These are phyloP conservation scores for Daucus carota DNA, from an alignment of 129 eudicot species.

Conservation along the genomic window DH1_v3.0 NC_030383.2:7683001-7683500, in stretches of 20 bases:
- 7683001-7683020: conserved; percentile 43
- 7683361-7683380: conserved; percentile 69
- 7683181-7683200: neutral
- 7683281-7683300: conserved; percentile 40
- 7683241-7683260: conserved; percentile 38
- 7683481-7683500: conserved; percentile 43
- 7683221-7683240: conserved; percentile 46
- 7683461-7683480: conserved; percentile 13
- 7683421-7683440: conserved; percentile 28
- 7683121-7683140: neutral
- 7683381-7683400: conserved; percentile 46
- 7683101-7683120: conserved; percentile 61
- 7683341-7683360: conserved; percentile 54
- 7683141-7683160: neutral
- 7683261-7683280: conserved; percentile 52
- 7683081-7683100: conserved; percentile 45
- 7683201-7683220: conserved; percentile 59
- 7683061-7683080: conserved; percentile 58
- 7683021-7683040: conserved; percentile 63
- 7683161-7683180: neutral
- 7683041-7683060: conserved; percentile 95
- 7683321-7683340: conserved; percentile 43
- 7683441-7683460: conserved; percentile 31
- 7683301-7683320: conserved; percentile 54
- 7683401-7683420: neutral